Evolutionary conservation across 495 filamentous ascomycete species (phyloP).

Genomic region (Hyaloscypha hepaticicola): DNA sequence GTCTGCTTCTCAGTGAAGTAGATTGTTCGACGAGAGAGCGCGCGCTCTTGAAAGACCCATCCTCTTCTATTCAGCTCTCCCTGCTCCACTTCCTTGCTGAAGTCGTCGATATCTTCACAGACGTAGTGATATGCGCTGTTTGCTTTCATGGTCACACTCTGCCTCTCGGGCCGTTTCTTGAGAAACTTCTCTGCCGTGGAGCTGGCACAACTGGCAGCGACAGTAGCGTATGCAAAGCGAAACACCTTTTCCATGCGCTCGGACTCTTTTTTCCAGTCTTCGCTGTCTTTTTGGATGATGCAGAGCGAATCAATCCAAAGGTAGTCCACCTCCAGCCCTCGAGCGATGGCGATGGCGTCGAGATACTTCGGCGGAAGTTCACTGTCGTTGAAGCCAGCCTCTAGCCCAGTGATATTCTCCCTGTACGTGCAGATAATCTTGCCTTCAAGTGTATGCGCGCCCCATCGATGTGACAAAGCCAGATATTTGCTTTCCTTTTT

Average conservation of each 20-base stretch:
- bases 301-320: background rate
- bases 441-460: constrained; percentile 4
- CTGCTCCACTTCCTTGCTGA: constrained; percentile 35
- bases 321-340: constrained; percentile 15
- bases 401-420: constrained; percentile 25
- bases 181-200: constrained; percentile 32
- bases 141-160: constrained; percentile 3
- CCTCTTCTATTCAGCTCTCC: constrained; percentile 37
- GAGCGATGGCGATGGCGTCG: constrained; percentile 6
- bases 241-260: constrained; percentile 35
- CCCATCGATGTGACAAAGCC: constrained; percentile 19
- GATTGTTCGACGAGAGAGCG: constrained; percentile 41
- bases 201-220: constrained; percentile 35
- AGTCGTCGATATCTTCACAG: constrained; percentile 37
- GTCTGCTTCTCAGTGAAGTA: constrained; percentile 40
- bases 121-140: constrained; percentile 1
- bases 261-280: constrained; percentile 11
- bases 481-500: constrained; percentile 9
- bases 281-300: constrained; percentile 23
- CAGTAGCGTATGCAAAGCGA: constrained; percentile 34
- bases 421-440: constrained; percentile 12
- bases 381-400: constrained; percentile 1
- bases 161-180: background rate
- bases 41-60: constrained; percentile 46
- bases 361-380: constrained; percentile 6